Base-by-base conservation (phyloP, 176 grass and related monocot species). In the Tillandsia leiboldiana region DNA sequence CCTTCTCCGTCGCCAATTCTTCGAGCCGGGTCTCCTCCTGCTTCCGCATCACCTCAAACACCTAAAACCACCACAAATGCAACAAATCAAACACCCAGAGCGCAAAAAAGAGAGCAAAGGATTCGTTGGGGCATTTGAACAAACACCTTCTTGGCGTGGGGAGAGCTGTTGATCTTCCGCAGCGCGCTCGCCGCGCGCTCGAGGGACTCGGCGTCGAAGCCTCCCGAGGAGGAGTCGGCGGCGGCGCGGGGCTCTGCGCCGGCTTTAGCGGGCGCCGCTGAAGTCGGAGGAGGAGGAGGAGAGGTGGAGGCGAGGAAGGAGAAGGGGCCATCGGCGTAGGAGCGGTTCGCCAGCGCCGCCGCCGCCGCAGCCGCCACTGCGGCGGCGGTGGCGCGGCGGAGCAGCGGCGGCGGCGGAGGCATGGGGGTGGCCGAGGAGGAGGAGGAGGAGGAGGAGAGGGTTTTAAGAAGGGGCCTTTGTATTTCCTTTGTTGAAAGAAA, bases 21-120 rank as follows among this genome's bases (percentile, higher is more conserved):
- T 51, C 70, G 9, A 88, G 77, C 11, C 94, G 86, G 58, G 82
- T 70, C 20, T 86, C 82, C 75, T 99, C 94, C 80, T 99, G 89
- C 79, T 82, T 81, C 74, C 73, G 77, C 94, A 93, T 99, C 66
- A 93, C 53, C 0, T 82, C 80, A 84, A 93, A 90, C 67, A 93
- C 84, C 94, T 99, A 66, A 24, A 76, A 33, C 26, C 67, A 26
- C 53, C 2, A 72, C 24, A 2, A 2, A 64, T 12, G 47, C 10
- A 26, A 69, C 6, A 70, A 52, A 47, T 50, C 14, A 73, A 49
- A 68, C n/a, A 42, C 64, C 33, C 33, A 42, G 51, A 64, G 47
- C 63, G 64, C n/a, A 70, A 23, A 51, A 48, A 28, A 42, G 49
- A n/a, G 27, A 66, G 78, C 49, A 74, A 69, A 56, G 50, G 49